Percentiles rank a stretch among this genome's conserved stretches.
Conservation (phyloP, 2,329 filamentous ascomycete genomes). For the Fusarium equiseti region DNA sequence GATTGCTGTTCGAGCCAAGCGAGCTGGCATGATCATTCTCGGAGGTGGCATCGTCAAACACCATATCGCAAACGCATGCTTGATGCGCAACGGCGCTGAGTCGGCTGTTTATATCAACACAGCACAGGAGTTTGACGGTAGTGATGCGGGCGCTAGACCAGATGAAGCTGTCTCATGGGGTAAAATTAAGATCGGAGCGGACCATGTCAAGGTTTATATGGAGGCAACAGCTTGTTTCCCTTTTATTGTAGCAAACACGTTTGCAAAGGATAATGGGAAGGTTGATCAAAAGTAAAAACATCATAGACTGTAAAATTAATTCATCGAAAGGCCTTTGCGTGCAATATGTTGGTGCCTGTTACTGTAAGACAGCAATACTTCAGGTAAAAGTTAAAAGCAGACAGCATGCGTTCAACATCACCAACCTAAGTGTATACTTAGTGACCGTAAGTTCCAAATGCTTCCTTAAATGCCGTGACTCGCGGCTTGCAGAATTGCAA, state of each 20-base stretch:
- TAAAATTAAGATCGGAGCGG: conserved; percentile 91
- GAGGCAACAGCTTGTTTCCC: conserved; percentile 75
- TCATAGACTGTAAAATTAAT: conserved; percentile 1
- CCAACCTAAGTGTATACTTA: background rate
- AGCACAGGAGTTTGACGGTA: conserved; percentile 96
- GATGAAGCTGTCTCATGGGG: conserved; percentile 99
- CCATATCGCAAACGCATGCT: conserved; percentile 95
- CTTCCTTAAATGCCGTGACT: background rate
- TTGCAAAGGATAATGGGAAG: conserved; percentile 65
- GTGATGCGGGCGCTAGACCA: conserved; percentile 92
- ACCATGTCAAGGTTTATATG: conserved; percentile 85
- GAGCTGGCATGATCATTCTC: conserved; percentile 94
- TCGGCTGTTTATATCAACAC: conserved; percentile 98
- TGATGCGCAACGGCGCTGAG: conserved; percentile 98
- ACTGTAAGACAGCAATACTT: background rate
- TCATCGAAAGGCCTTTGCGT: background rate
- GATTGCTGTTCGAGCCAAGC: conserved; percentile 85
- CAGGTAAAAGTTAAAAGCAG: background rate
- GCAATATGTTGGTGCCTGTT: background rate
- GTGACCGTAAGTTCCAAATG: background rate
- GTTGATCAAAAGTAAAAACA: conserved; percentile 18
- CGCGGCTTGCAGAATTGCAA: background rate
- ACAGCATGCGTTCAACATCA: background rate
- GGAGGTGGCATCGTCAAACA: conserved; percentile 98
- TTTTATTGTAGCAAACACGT: conserved; percentile 75